phyloP scores from a whole-genome alignment of 2,329 filamentous ascomycete genomes.

The Colletotrichum sp. region DNA sequence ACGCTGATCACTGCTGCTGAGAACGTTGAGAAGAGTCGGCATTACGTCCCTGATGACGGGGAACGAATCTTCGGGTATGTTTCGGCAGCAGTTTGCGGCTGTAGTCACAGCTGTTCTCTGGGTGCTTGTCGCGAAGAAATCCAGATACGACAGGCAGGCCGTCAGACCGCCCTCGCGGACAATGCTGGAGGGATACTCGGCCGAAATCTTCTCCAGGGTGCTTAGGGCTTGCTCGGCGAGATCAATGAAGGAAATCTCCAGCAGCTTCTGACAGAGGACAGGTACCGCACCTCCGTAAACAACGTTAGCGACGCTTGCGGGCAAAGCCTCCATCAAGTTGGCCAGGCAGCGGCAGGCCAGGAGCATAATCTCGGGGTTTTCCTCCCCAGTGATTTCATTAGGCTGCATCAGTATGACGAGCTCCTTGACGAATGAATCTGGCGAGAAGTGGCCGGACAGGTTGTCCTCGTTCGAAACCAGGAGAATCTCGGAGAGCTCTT shows the following conservation, averaged over 20 bases:
- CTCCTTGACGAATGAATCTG: conserved; percentile 95
- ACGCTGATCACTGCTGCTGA: conserved; percentile 91
- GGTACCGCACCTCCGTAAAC: conserved; percentile 98
- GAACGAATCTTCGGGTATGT: conserved; percentile 94
- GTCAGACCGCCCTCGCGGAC: conserved; percentile 94
- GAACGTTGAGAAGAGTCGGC: conserved; percentile 89
- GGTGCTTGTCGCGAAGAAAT: conserved; percentile 97
- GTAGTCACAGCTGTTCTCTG: conserved; percentile 97
- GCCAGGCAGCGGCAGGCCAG: conserved; percentile 94
- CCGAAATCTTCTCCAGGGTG: conserved; percentile 95
- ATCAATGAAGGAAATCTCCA: conserved; percentile 97
- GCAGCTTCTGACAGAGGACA: conserved; percentile 89
- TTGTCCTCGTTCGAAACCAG: conserved; percentile 97
- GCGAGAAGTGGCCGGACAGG: conserved; percentile 90
- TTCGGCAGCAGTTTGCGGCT: conserved; percentile 96
- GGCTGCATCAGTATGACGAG: conserved; percentile 91
- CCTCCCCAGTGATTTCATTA: conserved; percentile 79
- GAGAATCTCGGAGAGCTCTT: conserved; percentile 91
- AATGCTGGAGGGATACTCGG: conserved; percentile 93
- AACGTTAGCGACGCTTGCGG: conserved; percentile 90
- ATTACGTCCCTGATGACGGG: conserved; percentile 92
- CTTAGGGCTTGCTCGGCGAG: conserved; percentile 95
- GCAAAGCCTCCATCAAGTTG: conserved; percentile 96
- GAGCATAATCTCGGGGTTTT: conserved; percentile 97
- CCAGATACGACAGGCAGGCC: conserved; percentile 93